Evolutionary conservation across 1,139 yeast species (phyloP), one percentile per base, ranked within the genome.

Genomic region (Meyerozyma athensensis): DNA sequence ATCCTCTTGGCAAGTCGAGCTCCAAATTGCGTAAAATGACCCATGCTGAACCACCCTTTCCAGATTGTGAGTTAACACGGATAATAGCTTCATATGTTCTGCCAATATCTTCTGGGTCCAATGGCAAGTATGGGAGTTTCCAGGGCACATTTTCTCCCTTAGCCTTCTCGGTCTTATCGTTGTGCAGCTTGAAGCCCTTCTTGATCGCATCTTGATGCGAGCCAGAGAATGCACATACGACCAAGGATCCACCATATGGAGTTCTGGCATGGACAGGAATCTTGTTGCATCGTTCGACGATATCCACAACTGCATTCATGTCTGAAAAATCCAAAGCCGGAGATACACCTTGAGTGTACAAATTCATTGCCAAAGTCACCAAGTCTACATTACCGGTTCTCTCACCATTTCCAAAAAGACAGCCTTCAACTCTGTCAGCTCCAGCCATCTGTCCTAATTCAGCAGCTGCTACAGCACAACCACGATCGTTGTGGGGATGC

Each of bases 1-100:
- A 70, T 39, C 81, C 83, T 62, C 97, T 81, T 45, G 98, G 98
- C 51, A 92, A 74, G 55, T 92, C 97, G 44, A 92, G 75, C 48
- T 90, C 97, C 58, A 92, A 72, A 46, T 85, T 77, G 56, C 95
- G 79, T 53, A 89, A 75, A 54, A 92, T 84, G 48, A 92, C 85
- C 97, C 97, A 92, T 21, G 97, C 95, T 20, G 97, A 95, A 58
- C 97, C 97, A 58, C 97, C 97, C 68, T 92, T 92, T 56, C 98
- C 98, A 19, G 95, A 84, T 70, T 92, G 97, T 8, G 97, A 89
- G 70, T 92, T 92, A 63, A 92, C 97, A 63, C 98, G 80, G 56
- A 92, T 92, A 47, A 92, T 95, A 33, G 97, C 97, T 68, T 92
- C 97, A 65, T 92, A 92, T 40, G 86, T 90, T 66, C 97, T 81